Conservation (phyloP, 331 rosid genomes). For the Quercus lobata region DNA sequence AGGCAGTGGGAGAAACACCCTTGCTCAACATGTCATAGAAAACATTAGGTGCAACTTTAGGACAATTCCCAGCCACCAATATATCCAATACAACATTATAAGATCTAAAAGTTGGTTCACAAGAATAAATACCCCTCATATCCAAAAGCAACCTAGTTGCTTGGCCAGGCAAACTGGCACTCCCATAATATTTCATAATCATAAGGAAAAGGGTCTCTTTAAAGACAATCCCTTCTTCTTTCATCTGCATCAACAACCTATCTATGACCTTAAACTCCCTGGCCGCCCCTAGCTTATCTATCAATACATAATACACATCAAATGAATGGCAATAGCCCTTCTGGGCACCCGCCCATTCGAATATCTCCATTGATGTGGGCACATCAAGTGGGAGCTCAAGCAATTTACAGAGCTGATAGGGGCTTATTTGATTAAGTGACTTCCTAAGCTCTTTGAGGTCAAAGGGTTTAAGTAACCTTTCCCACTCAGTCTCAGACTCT, state of each 20-base stretch:
- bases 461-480: conserved; percentile 69
- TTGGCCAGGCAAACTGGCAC: conserved; percentile 77
- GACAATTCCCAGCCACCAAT: conserved; percentile 68
- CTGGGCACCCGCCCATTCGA: conserved; percentile 60
- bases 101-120: conserved; percentile 65
- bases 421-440: conserved; percentile 49
- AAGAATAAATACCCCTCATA: conserved; percentile 62
- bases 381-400: conserved; percentile 74
- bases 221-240: conserved; percentile 57
- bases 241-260: conserved; percentile 67
- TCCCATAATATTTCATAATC: conserved; percentile 71
- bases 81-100: conserved; percentile 77
- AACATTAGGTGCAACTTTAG: conserved; percentile 60
- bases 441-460: conserved; percentile 65
- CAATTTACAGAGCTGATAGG: conserved; percentile 67
- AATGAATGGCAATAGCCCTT: conserved; percentile 71
- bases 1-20: conserved; percentile 63
- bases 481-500: conserved; percentile 76
- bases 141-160: conserved; percentile 85
- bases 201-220: conserved; percentile 70
- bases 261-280: conserved; percentile 70
- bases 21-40: conserved; percentile 85
- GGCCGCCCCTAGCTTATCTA: conserved; percentile 74
- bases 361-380: conserved; percentile 67
- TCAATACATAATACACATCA: conserved; percentile 50